Conservation (phyloP, 768 basidiomycete genomes). For the Podaxis mareebaensis region DNA sequence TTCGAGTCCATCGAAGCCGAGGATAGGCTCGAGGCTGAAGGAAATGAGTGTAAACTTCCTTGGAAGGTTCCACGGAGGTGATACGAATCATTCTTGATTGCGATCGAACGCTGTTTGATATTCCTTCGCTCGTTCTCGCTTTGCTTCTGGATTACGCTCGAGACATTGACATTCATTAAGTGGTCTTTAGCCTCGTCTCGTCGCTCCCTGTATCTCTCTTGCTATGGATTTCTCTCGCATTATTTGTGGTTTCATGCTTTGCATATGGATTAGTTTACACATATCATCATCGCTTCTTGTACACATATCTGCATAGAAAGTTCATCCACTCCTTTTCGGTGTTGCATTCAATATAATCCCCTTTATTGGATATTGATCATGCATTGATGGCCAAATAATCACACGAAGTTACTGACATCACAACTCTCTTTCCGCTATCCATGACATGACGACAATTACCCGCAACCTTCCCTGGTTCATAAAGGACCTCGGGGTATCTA, state of each 20-base stretch:
- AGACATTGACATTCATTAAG: not conserved
- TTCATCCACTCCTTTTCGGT: not conserved
- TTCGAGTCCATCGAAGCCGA: constrained; percentile 6
- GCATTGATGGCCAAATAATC: not conserved
- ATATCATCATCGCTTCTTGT: not conserved
- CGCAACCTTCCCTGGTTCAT: constrained; percentile 85
- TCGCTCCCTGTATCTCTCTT: not conserved
- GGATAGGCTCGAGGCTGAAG: constrained; percentile 7
- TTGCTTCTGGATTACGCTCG: not conserved
- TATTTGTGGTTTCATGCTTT: not conserved
- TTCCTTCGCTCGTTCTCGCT: not conserved
- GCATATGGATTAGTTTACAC: not conserved
- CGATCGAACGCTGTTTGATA: not conserved
- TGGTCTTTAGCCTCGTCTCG: not conserved
- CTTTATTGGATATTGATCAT: not conserved
- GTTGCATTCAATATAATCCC: not conserved
- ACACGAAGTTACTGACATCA: not conserved
- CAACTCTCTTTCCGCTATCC: not conserved
- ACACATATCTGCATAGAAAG: not conserved
- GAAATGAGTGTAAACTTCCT: constrained; percentile 10
- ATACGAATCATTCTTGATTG: constrained; percentile 1
- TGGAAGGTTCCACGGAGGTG: constrained; percentile 10
- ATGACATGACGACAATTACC: constrained; percentile 73
- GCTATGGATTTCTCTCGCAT: not conserved
- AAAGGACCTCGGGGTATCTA: constrained; percentile 74